A percentile compares a stretch with the other conserved stretches of the same genome.
Conservation (phyloP, 129 eudicot species). For the Tanacetum coccineum region DNA sequence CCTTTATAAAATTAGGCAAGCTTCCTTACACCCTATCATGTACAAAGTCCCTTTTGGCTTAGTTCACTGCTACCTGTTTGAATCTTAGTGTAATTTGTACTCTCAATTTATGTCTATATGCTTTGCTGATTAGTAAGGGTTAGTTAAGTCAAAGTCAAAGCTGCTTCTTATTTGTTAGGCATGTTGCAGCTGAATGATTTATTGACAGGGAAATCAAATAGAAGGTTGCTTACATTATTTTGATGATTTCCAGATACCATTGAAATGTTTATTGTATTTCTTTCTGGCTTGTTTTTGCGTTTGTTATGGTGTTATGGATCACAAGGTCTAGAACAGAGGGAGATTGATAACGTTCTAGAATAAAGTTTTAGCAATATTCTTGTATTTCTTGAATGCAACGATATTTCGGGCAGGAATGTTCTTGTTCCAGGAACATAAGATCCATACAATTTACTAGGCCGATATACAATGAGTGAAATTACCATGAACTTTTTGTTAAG, state of each 20-base stretch:
- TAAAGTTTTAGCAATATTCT: neutral
- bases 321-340: neutral
- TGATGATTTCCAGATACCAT: neutral
- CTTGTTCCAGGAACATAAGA: neutral
- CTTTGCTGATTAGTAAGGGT: constrained; percentile 39
- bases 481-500: neutral
- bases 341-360: neutral
- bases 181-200: constrained; percentile 26
- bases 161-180: constrained; percentile 37
- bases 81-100: constrained; percentile 35
- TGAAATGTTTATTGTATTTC: neutral
- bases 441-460: neutral
- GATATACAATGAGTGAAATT: neutral
- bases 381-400: neutral
- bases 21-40: constrained; percentile 29
- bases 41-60: constrained; percentile 45
- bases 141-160: constrained; percentile 33
- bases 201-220: constrained; percentile 21
- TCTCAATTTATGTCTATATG: constrained; percentile 38
- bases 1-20: constrained; percentile 46
- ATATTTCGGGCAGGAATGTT: neutral
- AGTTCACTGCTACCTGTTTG: constrained; percentile 29
- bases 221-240: constrained; percentile 21
- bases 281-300: neutral
- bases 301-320: neutral